Base-by-base conservation (phyloP, 139 green algal species). In the Coccomyxa sp. region DNA sequence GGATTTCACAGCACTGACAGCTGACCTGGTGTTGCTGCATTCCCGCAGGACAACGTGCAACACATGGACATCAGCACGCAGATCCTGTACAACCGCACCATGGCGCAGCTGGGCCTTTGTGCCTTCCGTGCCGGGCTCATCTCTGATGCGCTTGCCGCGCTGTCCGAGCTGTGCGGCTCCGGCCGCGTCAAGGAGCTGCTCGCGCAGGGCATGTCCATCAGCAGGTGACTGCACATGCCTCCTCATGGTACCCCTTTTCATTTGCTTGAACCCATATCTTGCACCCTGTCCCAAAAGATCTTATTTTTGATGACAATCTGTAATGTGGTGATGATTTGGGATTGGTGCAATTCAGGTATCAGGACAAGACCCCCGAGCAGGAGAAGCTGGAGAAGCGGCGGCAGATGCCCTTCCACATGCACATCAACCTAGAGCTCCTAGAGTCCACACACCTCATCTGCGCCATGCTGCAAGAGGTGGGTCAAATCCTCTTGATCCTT, bases 361-460 rank as follows among this genome's bases (percentile, higher is more conserved):
- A 86, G 67, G 82, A 86, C 77, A 86, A 86, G 82, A 86, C 82
- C 9, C 82, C 82, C 1, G 95, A 98, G 89, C 95, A 99, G 92
- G 97, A 99, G 93, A 95, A 97, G 84, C 83, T 95, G 27, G 97
- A 99, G 91, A 93, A 96, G 82, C 89, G 95, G 21, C 92, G 97
- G 30, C 92, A 96, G 88, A 98, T 99, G 92, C 97, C 97, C 79
- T 99, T 99, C 93, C 97, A 99, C 92, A 98, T 98, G 95, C 97
- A 99, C 91, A 98, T 99, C 93, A 98, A 97, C 90, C 90, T 99
- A 76, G 97, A 99, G 90, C 89, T 99, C 81, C 87, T 99, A 77
- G 97, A 99, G 91, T 89, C 87, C 28, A 92, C 93, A 27, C 96
- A 98, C 88, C 93, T 99, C 38, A 95, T 97, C 32, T 94, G 79